phyloP scores from a whole-genome alignment of 352 stramenopile species.

The Pythium folliculosum region DNA sequence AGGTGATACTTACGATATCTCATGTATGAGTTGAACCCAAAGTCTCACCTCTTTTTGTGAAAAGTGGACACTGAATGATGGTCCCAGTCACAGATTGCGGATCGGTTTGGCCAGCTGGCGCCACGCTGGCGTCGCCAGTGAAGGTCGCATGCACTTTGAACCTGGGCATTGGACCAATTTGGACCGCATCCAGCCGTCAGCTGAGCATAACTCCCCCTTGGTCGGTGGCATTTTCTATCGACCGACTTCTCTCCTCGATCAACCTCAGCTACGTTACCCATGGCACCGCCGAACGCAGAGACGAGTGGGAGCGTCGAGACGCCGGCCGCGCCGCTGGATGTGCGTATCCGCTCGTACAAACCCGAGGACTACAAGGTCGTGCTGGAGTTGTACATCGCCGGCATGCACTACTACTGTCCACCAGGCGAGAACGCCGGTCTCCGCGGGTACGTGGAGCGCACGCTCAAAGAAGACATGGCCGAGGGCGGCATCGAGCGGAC shows the following conservation, averaged over 20 bases:
- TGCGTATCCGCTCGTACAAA: conserved; percentile 30
- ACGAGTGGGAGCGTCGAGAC: not conserved
- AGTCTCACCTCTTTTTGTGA: not conserved
- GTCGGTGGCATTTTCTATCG: too few relatives aligned
- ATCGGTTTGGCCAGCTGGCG: not conserved
- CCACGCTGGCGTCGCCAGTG: too few relatives aligned
- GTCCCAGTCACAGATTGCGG: not conserved
- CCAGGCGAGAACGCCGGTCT: not conserved
- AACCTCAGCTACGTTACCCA: not conserved
- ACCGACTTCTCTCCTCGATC: too few relatives aligned
- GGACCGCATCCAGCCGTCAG: too few relatives aligned
- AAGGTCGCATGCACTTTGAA: not conserved
- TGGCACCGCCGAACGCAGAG: not conserved
- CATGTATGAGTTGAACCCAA: not conserved
- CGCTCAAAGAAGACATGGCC: conserved; percentile 14
- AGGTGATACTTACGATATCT: not conserved
- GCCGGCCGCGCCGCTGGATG: not conserved
- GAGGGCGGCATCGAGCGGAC: conserved; percentile 24
- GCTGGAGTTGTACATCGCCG: conserved; percentile 24
- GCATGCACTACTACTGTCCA: conserved; percentile 23
- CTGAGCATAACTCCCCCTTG: too few relatives aligned
- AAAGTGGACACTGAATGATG: not conserved
- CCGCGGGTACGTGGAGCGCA: conserved; percentile 9
- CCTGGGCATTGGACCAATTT: not conserved
- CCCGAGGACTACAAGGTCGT: conserved; percentile 19